phyloP scores from a whole-genome alignment of 164 flowering plant genomes.

The Berberis vulgaris region DNA sequence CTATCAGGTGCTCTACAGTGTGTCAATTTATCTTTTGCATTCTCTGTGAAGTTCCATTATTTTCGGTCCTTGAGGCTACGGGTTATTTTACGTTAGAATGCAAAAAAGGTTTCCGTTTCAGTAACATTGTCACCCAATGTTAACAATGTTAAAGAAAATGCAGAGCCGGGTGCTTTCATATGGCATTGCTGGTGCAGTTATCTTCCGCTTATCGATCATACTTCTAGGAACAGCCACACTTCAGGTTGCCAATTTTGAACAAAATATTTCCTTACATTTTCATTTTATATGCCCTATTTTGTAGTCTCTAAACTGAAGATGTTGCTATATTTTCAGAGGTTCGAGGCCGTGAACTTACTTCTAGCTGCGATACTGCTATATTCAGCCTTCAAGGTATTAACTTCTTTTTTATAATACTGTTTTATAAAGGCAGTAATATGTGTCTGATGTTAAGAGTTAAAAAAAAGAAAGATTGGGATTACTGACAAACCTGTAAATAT shows the following conservation, averaged over 20 bases:
- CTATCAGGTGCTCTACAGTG: slow-evolving; percentile 53
- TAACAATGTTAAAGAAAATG: slow-evolving; percentile 6
- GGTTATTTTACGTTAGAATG: background rate
- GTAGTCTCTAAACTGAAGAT: slow-evolving; percentile 10
- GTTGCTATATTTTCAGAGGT: slow-evolving; percentile 43
- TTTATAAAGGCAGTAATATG: background rate
- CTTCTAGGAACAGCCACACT: slow-evolving; percentile 88
- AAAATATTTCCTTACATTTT: background rate
- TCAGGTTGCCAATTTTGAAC: slow-evolving; percentile 38
- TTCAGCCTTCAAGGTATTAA: slow-evolving; percentile 77
- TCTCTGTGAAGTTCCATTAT: background rate
- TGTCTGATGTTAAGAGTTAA: background rate
- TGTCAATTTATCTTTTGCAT: background rate
- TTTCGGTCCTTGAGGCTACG: background rate
- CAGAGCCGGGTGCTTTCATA: slow-evolving; percentile 88
- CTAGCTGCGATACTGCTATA: slow-evolving; percentile 73
- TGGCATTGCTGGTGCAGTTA: slow-evolving; percentile 90
- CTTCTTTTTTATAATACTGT: slow-evolving; percentile 9
- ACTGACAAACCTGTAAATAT: too few relatives aligned
- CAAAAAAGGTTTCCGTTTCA: background rate
- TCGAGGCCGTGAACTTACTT: slow-evolving; percentile 78
- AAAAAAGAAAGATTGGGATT: background rate
- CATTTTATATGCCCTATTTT: slow-evolving; percentile 1
- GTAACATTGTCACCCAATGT: background rate
- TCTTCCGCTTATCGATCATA: slow-evolving; percentile 77